phyloP scores from a whole-genome alignment of 2,329 filamentous ascomycete species.

The Ascochyta clinopodiicola region DNA sequence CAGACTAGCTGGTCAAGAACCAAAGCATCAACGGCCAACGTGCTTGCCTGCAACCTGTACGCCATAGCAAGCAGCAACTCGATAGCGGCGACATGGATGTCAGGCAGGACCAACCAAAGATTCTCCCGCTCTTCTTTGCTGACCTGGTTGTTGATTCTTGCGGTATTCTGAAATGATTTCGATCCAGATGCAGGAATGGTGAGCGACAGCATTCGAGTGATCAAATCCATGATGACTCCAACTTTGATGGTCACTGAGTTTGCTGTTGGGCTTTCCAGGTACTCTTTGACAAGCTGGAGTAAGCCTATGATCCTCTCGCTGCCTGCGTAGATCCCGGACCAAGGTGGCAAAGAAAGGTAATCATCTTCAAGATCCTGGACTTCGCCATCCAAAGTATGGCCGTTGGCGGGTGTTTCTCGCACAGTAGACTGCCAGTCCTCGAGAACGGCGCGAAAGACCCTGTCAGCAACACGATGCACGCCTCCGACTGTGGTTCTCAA shows the following conservation, averaged over 20 bases:
- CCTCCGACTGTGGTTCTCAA: constrained; percentile 67
- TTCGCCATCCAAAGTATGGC: constrained; percentile 39
- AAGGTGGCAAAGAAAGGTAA: constrained; percentile 64
- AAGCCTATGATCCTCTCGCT: constrained; percentile 71
- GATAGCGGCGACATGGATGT: constrained; percentile 75
- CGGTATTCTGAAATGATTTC: constrained; percentile 41
- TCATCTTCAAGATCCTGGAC: constrained; percentile 51
- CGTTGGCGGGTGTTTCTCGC: constrained; percentile 45
- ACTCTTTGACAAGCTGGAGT: constrained; percentile 68
- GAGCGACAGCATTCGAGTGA: constrained; percentile 73
- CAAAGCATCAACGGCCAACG: constrained; percentile 66
- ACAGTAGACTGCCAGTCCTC: constrained; percentile 81
- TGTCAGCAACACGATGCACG: constrained; percentile 75
- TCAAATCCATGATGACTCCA: constrained; percentile 70
- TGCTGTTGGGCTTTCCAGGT: constrained; percentile 69
- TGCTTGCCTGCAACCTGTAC: constrained; percentile 63
- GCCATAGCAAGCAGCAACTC: constrained; percentile 65
- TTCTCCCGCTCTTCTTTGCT: constrained; percentile 81
- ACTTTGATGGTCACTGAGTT: constrained; percentile 71
- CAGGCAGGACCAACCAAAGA: constrained; percentile 75
- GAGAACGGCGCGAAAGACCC: constrained; percentile 76
- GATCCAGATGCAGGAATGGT: constrained; percentile 57
- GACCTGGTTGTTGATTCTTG: constrained; percentile 75
- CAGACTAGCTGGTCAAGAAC: constrained; percentile 75
- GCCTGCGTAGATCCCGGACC: constrained; percentile 78